Base-by-base conservation (phyloP, 805 yeast species). In the Ogataea sp. region DNA sequence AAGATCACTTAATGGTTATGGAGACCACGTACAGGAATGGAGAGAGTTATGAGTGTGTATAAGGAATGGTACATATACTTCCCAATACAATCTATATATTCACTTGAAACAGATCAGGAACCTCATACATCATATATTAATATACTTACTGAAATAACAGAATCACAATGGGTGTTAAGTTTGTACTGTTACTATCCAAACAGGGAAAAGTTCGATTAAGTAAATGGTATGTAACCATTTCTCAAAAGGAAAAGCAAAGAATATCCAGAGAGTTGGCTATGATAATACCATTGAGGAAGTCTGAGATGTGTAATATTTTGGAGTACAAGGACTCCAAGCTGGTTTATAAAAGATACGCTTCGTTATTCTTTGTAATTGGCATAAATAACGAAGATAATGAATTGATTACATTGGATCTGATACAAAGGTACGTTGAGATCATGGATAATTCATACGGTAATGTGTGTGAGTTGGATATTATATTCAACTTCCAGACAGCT, bases 391-490 rank as follows among this genome's bases (percentile, higher is more conserved):
- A 75, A 34, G 96, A 85, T 53, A 93, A 93, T 58, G 98, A 93
- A 58, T 68, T 93, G 46, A 62, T 86, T 39, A 80, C 94, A 1
- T 67, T 93, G 41, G 98, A 93, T 53, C 67, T 83, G 15, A 80
- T 93, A 38, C 98, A 93, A 58, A 70, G 97, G 44, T 93, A 80
- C 58, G 98, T 93, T 31, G 98, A 93, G 59, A 88, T 86, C 47
- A 87, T 93, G 96, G 98, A 93, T 66, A 82, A 83, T 50, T 78
- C 88, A 43, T 93, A 86, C 56, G 97, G 96, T 11, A 90, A 87
- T 54, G 98, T 93, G 15, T 88, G 97, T 62, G 98, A 93, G 59
- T 68, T 93, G 52, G 98, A 93, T 63, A 93, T 93, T 45, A 93
- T 93, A 37, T 93, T 93, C 73, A 93, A 94, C 54, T 93, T 93